Conservation (phyloP, 164 flowering plant species). For the Saururus chinensis region DNA sequence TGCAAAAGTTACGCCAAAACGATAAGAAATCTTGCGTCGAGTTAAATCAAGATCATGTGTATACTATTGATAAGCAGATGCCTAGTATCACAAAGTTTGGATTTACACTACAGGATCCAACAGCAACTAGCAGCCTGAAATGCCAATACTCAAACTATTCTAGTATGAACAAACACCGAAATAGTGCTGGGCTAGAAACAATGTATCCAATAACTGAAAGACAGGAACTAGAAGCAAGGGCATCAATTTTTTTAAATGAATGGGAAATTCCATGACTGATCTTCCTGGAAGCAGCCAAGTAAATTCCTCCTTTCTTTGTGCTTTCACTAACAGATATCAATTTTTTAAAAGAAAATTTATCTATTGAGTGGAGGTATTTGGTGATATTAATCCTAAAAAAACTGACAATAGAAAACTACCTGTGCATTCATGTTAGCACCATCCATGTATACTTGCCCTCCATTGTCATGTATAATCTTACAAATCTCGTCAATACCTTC, state of each 20-base stretch:
- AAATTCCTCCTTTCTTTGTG: too few relatives aligned
- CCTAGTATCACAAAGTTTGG: neutral
- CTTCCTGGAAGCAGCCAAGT: too few relatives aligned
- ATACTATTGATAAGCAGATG: neutral
- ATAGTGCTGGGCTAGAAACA: neutral
- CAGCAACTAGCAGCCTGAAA: neutral
- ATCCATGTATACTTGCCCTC: constrained; percentile 99
- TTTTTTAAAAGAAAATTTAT: neutral
- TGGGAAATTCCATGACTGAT: too few relatives aligned
- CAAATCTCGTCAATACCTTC: constrained; percentile 99
- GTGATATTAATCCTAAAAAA: too few relatives aligned
- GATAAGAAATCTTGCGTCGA: neutral
- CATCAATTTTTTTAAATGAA: neutral
- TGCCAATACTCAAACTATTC: neutral
- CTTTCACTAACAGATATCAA: too few relatives aligned
- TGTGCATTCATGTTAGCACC: constrained; percentile 99
- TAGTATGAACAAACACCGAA: neutral
- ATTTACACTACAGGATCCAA: neutral
- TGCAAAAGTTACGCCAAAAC: neutral
- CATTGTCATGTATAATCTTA: constrained; percentile 95
- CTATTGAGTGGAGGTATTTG: too few relatives aligned
- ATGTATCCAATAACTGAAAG: neutral
- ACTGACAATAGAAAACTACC: constrained; percentile 30
- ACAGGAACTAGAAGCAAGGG: neutral
- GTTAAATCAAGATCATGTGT: neutral